A percentile compares a stretch with the other conserved stretches of the same genome.
These are phyloP conservation scores for Apiotrichum mycotoxinovorans DNA, from an alignment of 1,284 basidiomycete genomes.

Conservation along the genomic window DNA sequence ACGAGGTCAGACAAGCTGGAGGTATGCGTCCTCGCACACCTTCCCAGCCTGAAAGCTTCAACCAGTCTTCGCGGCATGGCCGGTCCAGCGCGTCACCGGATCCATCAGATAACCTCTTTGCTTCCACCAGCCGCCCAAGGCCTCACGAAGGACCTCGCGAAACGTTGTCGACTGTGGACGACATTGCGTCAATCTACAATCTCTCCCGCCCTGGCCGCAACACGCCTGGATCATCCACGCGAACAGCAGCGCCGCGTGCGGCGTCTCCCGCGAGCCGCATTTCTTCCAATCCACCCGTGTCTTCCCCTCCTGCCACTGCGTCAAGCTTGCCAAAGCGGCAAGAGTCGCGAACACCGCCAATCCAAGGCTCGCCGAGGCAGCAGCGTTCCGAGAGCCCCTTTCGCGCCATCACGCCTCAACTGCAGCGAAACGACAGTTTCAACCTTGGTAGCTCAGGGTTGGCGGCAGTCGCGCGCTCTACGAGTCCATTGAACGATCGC, in stretches of 20 bases:
- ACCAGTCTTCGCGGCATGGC: not conserved
- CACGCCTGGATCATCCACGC: not conserved
- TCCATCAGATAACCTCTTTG: no score
- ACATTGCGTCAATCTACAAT: constrained; percentile 1
- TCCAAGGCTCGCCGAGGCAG: not conserved
- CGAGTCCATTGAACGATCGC: not conserved
- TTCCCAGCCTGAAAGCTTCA: not conserved
- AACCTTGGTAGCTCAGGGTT: not conserved
- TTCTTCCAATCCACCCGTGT: not conserved
- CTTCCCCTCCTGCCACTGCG: not conserved
- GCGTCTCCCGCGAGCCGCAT: not conserved
- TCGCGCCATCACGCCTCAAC: not conserved
- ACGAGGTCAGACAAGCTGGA: no score
- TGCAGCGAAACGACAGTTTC: not conserved
- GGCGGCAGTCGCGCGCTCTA: not conserved
- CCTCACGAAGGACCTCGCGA: not conserved
- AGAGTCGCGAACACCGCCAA: not conserved
- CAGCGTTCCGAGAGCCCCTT: not conserved
- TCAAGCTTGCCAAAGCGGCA: not conserved
- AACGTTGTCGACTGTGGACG: not conserved
- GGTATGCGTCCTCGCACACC: not conserved
- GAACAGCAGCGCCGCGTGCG: not conserved
- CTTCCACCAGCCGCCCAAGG: no score
- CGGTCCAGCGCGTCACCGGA: no score
- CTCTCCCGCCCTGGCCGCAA: not conserved